Conservation (phyloP, 2,329 filamentous ascomycete genomes). For the Diaporthe citrichinensis region DNA sequence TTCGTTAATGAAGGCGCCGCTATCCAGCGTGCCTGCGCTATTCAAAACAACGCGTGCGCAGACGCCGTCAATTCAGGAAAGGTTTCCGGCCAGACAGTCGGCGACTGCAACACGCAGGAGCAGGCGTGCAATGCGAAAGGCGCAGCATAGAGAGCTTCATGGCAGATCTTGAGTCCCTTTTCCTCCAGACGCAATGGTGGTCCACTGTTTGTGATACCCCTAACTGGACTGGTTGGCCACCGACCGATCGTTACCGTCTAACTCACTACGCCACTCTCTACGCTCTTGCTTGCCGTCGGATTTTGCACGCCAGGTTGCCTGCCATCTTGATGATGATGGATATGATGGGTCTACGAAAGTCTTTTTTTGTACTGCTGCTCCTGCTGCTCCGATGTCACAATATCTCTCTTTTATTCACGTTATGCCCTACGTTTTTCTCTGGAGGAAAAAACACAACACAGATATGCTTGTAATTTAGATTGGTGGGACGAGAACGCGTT, state of each 20-base stretch:
- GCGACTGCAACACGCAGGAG: conserved; percentile 71
- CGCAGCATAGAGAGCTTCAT: conserved; percentile 45
- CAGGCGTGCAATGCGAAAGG: conserved; percentile 55
- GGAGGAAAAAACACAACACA: conserved; percentile 27
- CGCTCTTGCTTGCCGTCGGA: conserved; percentile 24
- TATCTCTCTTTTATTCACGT: conserved; percentile 4
- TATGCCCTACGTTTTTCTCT: conserved; percentile 4
- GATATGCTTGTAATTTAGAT: conserved; percentile 34
- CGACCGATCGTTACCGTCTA: conserved; percentile 29
- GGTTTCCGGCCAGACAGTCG: conserved; percentile 55
- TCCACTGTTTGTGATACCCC: conserved; percentile 31
- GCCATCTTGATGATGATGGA: conserved; percentile 24
- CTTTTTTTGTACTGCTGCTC: conserved; percentile 15
- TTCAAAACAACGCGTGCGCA: conserved; percentile 74
- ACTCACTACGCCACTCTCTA: conserved; percentile 11
- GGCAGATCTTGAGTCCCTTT: conserved; percentile 29
- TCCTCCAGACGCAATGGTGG: conserved; percentile 31
- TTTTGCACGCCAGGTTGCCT: conserved; percentile 25
- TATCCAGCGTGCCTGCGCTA: conserved; percentile 72
- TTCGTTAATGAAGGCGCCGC: conserved; percentile 71
- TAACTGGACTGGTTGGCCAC: conserved; percentile 25
- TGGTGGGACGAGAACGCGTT: conserved; percentile 28
- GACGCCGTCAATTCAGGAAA: conserved; percentile 68
- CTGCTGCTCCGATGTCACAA: conserved; percentile 27
- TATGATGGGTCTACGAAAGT: conserved; percentile 33